These are phyloP conservation scores for Leptographium procerum DNA, from an alignment of 2,329 filamentous ascomycete genomes.

Conservation along the genomic window DNA sequence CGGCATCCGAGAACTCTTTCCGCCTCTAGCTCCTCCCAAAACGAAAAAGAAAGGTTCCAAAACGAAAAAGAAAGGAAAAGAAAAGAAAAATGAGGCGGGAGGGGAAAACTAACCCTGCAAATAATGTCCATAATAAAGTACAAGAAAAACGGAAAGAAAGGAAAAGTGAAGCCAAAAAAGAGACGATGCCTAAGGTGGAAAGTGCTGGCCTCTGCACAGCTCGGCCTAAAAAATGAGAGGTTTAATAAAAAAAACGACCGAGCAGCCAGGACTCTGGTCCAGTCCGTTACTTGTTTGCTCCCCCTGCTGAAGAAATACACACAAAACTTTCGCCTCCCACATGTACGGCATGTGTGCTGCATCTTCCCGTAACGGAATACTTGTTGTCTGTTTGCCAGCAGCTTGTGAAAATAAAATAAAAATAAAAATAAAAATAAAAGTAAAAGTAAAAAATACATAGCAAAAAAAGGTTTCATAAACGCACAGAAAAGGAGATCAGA, in stretches of 20 bases:
- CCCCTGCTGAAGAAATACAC: not conserved
- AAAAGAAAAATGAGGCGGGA: not conserved
- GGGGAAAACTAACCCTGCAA: no score
- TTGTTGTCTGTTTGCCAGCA: not conserved
- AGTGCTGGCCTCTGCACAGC: no score
- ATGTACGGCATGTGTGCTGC: not conserved
- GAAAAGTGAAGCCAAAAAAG: not conserved
- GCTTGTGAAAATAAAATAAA: slow-evolving; percentile 1
- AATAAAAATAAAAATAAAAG: slow-evolving; percentile 11
- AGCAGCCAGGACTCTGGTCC: no score
- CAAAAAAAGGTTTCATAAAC: slow-evolving; percentile 7
- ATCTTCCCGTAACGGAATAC: not conserved
- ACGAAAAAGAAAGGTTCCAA: not conserved
- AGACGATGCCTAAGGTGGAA: not conserved
- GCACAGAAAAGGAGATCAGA: not conserved
- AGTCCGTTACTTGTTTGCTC: not conserved
- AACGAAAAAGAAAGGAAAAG: not conserved
- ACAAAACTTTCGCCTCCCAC: not conserved
- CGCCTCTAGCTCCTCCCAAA: no score
- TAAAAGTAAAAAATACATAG: slow-evolving; percentile 5
- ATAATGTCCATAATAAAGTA: not conserved
- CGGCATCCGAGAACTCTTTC: not conserved
- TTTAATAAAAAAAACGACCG: not conserved
- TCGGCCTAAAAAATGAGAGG: not conserved
- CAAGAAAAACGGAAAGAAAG: not conserved